phyloP scores from a whole-genome alignment of 2,329 filamentous ascomycete species.

The Penicillium sp. region DNA sequence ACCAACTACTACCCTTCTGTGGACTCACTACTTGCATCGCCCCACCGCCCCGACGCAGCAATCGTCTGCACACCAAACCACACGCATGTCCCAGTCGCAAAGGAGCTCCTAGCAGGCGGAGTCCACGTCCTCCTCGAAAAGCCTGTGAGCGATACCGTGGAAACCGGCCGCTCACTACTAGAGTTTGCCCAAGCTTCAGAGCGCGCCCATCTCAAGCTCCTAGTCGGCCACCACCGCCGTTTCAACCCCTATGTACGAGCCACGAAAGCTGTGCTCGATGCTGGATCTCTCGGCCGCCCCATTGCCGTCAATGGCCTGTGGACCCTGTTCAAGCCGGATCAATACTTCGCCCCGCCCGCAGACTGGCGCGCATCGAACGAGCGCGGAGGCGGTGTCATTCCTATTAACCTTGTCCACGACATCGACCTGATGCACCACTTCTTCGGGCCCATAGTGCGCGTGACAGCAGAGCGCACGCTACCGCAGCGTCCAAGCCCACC shows the following conservation, averaged over 20 bases:
- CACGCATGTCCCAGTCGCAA: constrained; percentile 53
- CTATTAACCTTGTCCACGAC: constrained; percentile 62
- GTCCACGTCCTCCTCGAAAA: constrained; percentile 60
- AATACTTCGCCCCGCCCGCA: constrained; percentile 50
- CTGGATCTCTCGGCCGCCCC: constrained; percentile 44
- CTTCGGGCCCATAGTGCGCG: constrained; percentile 52
- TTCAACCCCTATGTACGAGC: constrained; percentile 57
- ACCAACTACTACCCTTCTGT: constrained; percentile 44
- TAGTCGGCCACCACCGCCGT: constrained; percentile 58
- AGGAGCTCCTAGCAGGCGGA: constrained; percentile 47
- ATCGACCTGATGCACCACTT: constrained; percentile 58
- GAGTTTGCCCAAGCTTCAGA: constrained; percentile 17
- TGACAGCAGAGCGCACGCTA: constrained; percentile 50
- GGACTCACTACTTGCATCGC: constrained; percentile 41
- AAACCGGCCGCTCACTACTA: constrained; percentile 23
- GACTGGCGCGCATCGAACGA: constrained; percentile 48
- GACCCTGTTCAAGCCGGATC: constrained; percentile 50
- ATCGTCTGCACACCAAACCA: constrained; percentile 61
- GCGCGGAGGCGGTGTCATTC: constrained; percentile 51
- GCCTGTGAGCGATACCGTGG: constrained; percentile 47
- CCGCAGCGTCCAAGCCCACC: constrained; percentile 40
- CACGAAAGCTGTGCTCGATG: constrained; percentile 46
- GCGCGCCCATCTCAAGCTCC: constrained; percentile 40
- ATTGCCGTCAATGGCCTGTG: constrained; percentile 57
- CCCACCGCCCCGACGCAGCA: constrained; percentile 50